Conservation (phyloP, 2,329 filamentous ascomycete species). For the Trichoderma arundinaceum region DNA sequence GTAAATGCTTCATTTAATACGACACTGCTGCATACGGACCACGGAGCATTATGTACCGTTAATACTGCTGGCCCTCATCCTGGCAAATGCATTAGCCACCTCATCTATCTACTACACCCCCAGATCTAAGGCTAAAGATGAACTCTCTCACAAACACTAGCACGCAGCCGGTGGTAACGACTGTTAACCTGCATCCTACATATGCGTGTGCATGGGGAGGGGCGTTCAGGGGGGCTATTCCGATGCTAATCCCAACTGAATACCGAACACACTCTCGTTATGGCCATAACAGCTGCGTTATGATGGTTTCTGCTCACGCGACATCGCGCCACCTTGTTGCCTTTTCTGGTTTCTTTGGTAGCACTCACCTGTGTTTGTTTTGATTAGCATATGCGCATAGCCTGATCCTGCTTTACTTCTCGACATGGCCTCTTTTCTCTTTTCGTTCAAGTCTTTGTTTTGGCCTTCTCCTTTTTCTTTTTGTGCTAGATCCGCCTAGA, state of each 20-base stretch:
- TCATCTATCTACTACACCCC: constrained; percentile 9
- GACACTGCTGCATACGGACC: neutral
- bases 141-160: neutral
- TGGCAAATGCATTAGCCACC: neutral
- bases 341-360: neutral
- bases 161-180: neutral
- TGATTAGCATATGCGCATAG: no score
- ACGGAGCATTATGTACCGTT: neutral
- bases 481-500: neutral
- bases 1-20: neutral
- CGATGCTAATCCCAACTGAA: constrained; percentile 22
- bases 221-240: neutral
- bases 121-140: constrained; percentile 8
- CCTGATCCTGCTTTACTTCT: no score
- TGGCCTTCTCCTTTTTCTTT: neutral
- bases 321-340: constrained; percentile 14
- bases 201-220: neutral
- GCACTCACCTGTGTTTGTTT: no score
- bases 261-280: constrained; percentile 8
- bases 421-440: no score
- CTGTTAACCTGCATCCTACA: neutral
- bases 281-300: neutral
- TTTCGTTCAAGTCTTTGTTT: no score
- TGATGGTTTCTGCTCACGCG: constrained; percentile 11
- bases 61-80: neutral